Conservation (phyloP, 169 alveolate species). For the Cryptosporidium sp. region DNA sequence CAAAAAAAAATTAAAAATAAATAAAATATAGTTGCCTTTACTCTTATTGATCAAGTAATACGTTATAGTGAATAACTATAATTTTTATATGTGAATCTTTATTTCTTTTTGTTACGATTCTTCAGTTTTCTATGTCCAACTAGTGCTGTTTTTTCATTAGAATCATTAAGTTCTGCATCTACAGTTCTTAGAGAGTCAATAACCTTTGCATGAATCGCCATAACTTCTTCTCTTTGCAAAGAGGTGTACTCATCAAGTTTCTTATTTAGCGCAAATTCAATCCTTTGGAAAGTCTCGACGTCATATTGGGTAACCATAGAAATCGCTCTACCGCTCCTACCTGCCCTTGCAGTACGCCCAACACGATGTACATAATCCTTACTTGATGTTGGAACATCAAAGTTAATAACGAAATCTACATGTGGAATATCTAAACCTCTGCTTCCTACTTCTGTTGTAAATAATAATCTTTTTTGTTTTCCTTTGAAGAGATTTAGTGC, state of each 20-base stretch:
- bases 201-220: slow-evolving; percentile 65
- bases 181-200: slow-evolving; percentile 46
- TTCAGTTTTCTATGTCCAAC: slow-evolving; percentile 49
- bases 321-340: slow-evolving; percentile 96
- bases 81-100: background rate
- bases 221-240: slow-evolving; percentile 44
- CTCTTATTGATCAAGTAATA: slow-evolving; percentile 50
- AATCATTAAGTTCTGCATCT: slow-evolving; percentile 67
- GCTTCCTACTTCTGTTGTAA: slow-evolving; percentile 97
- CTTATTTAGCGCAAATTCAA: slow-evolving; percentile 90
- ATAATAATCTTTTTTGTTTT: slow-evolving; percentile 44
- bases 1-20: background rate
- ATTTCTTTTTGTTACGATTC: slow-evolving; percentile 35
- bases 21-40: slow-evolving; percentile 33
- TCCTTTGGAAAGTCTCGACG: slow-evolving; percentile 91
- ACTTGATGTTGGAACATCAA: slow-evolving; percentile 95
- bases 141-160: slow-evolving; percentile 56
- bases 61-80: slow-evolving; percentile 16
- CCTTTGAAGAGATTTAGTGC: slow-evolving; percentile 93
- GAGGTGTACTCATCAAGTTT: slow-evolving; percentile 83
- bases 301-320: slow-evolving; percentile 96
- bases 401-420: slow-evolving; percentile 96
- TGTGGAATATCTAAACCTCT: slow-evolving; percentile 98
- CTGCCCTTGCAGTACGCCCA: slow-evolving; percentile 99
- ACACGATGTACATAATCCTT: slow-evolving; percentile 98